Evolutionary conservation across 768 basidiomycete genomes (phyloP).

Genomic region (Crucibulum laeve): DNA sequence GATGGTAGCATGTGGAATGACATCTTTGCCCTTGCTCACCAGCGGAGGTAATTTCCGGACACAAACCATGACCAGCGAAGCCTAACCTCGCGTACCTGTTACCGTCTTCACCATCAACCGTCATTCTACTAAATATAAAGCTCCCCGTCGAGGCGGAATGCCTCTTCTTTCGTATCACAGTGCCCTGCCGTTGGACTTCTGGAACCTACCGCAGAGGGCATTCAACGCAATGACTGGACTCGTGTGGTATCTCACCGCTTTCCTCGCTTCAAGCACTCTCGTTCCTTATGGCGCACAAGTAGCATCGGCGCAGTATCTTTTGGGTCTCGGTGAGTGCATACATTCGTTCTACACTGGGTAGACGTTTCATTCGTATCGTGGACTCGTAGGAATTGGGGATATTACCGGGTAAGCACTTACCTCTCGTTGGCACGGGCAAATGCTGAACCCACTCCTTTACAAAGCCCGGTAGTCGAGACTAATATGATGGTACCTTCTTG

Average conservation of each 20-base stretch:
- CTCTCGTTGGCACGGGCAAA: slow-evolving; percentile 5
- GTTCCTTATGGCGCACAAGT: slow-evolving; percentile 21
- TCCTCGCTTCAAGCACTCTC: slow-evolving; percentile 31
- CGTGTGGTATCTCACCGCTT: slow-evolving; percentile 39
- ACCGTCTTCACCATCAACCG: not conserved
- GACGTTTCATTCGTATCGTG: slow-evolving; percentile 1
- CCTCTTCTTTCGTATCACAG: slow-evolving; percentile 28
- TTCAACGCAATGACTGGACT: slow-evolving; percentile 32
- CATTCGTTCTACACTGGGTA: not conserved
- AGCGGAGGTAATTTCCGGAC: not conserved
- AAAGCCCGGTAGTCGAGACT: slow-evolving; percentile 73
- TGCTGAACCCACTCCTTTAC: slow-evolving; percentile 7
- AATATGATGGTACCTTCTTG: slow-evolving; percentile 64
- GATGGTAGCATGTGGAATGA: slow-evolving; percentile 3
- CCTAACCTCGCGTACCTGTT: not conserved
- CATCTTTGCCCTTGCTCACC: not conserved
- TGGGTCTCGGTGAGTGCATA: slow-evolving; percentile 50
- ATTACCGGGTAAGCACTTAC: slow-evolving; percentile 56
- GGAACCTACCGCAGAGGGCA: slow-evolving; percentile 29
- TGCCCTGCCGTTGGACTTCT: slow-evolving; percentile 30
- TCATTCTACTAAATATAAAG: not conserved
- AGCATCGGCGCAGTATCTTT: slow-evolving; percentile 42
- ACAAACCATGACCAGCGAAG: not conserved
- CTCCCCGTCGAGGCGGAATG: slow-evolving; percentile 16
- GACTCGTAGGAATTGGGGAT: slow-evolving; percentile 56